Evolutionary conservation across 495 filamentous ascomycete genomes (phyloP).

Genomic region (Talaromyces stipitatus): DNA sequence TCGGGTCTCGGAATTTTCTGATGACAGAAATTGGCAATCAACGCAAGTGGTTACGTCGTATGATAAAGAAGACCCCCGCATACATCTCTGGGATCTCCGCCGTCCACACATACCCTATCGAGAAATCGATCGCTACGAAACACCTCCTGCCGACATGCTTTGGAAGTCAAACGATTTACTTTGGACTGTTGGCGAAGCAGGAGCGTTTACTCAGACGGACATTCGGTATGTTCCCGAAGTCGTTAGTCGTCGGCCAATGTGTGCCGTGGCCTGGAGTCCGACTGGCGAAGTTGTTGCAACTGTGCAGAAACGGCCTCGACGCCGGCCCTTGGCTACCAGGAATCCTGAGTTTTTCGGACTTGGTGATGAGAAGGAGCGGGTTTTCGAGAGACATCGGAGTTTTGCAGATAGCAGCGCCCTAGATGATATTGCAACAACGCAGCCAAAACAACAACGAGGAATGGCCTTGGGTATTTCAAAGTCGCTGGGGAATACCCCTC

Average conservation of each 20-base stretch:
- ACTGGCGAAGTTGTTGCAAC: conserved; percentile 41
- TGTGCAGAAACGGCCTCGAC: conserved; percentile 37
- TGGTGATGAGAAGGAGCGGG: conserved; percentile 25
- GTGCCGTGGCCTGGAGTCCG: conserved; percentile 39
- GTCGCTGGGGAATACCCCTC: conserved; percentile 48
- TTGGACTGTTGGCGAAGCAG: conserved; percentile 84
- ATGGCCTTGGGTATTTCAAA: conserved; percentile 24
- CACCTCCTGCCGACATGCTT: conserved; percentile 64
- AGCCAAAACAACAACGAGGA: neutral
- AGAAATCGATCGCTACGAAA: conserved; percentile 70
- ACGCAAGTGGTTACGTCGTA: conserved; percentile 64
- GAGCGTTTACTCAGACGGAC: conserved; percentile 82
- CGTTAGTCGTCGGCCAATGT: conserved; percentile 50
- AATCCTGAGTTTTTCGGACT: conserved; percentile 25
- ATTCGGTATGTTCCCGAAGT: conserved; percentile 72
- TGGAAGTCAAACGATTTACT: conserved; percentile 89
- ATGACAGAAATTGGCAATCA: conserved; percentile 56
- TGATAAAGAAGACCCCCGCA: conserved; percentile 54
- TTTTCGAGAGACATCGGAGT: conserved; percentile 45
- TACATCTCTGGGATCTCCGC: conserved; percentile 91
- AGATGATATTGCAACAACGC: conserved; percentile 35
- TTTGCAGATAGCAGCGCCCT: conserved; percentile 60
- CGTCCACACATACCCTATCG: conserved; percentile 79
- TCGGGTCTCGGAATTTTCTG: conserved; percentile 59
- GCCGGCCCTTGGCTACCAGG: conserved; percentile 27